Evolutionary conservation across 345 rosid genomes (phyloP).

Genomic region (Euclidium syriacum): DNA sequence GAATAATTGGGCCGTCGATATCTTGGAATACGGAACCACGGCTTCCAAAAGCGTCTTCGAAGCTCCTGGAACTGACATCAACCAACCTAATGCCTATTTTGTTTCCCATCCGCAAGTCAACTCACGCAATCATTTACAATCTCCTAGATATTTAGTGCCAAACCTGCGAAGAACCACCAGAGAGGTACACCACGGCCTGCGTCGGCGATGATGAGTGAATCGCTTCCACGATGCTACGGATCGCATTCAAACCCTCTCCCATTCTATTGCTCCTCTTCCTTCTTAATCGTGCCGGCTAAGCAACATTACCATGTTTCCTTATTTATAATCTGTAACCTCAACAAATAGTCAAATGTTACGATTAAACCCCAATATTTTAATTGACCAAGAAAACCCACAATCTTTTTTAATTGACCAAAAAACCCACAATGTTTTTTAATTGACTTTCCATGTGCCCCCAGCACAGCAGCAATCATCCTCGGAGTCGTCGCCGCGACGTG

Average conservation of each 20-base stretch:
- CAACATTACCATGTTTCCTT: slow-evolving; percentile 1
- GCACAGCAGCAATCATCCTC: slow-evolving; percentile 1
- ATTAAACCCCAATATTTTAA: background rate
- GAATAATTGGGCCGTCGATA: slow-evolving; percentile 62
- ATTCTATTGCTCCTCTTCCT: slow-evolving; percentile 2
- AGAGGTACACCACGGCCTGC: slow-evolving; percentile 67
- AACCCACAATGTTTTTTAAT: too few relatives aligned
- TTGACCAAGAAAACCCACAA: too few relatives aligned
- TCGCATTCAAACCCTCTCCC: slow-evolving; percentile 57
- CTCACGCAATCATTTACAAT: background rate
- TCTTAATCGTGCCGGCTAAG: background rate
- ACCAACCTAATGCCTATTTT: slow-evolving; percentile 76
- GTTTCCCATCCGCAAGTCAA: too few relatives aligned
- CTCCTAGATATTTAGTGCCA: background rate
- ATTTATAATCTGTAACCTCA: background rate
- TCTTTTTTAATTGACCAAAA: background rate
- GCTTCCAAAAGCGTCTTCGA: slow-evolving; percentile 82
- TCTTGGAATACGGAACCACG: slow-evolving; percentile 67
- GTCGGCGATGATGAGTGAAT: slow-evolving; percentile 62
- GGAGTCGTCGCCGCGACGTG: slow-evolving; percentile 31
- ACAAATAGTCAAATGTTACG: background rate
- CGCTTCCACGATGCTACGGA: slow-evolving; percentile 60
- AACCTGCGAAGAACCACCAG: too few relatives aligned
- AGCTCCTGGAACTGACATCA: slow-evolving; percentile 89
- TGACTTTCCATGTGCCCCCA: background rate